These are phyloP conservation scores for Cylindrotheca closterium DNA, from an alignment of 108 stramenopile species.

Conservation along the genomic window DNA sequence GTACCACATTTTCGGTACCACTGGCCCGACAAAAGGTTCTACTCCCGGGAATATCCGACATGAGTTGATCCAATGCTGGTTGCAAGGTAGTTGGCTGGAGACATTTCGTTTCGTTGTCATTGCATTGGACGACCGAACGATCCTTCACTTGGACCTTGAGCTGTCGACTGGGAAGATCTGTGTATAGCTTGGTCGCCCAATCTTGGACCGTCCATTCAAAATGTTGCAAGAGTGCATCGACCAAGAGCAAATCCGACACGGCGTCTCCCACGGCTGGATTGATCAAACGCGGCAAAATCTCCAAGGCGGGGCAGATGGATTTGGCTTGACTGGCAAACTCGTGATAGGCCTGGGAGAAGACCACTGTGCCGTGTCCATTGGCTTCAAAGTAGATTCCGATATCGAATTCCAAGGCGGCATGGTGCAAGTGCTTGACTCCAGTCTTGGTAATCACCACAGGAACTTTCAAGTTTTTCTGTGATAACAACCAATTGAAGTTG, in stretches of 20 bases:
- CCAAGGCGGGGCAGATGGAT: conserved; percentile 22
- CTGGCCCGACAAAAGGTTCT: conserved; percentile 96
- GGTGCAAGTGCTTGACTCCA: conserved; percentile 97
- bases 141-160: conserved; percentile 92
- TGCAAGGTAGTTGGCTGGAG: conserved; percentile 80
- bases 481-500: conserved; percentile 7
- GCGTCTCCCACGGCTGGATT: conserved; percentile 99
- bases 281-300: conserved; percentile 62
- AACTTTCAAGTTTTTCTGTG: conserved; percentile 9
- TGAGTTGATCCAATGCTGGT: conserved; percentile 67
- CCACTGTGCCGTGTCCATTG: conserved; percentile 98
- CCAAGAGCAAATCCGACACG: conserved; percentile 91
- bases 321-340: conserved; percentile 10
- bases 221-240: conserved; percentile 63
- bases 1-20: conserved; percentile 98
- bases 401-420: conserved; percentile 91
- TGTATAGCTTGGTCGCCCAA: conserved; percentile 82
- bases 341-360: conserved; percentile 58
- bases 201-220: conserved; percentile 54
- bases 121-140: conserved; percentile 76
- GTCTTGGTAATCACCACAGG: conserved; percentile 89
- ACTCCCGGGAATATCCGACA: conserved; percentile 5
- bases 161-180: conserved; percentile 93
- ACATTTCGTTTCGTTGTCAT: conserved; percentile 89
- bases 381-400: conserved; percentile 99